Evolutionary conservation across 2,329 filamentous ascomycete species (phyloP), one percentile per base, ranked within the genome.

Genomic region (Botrytis aclada): DNA sequence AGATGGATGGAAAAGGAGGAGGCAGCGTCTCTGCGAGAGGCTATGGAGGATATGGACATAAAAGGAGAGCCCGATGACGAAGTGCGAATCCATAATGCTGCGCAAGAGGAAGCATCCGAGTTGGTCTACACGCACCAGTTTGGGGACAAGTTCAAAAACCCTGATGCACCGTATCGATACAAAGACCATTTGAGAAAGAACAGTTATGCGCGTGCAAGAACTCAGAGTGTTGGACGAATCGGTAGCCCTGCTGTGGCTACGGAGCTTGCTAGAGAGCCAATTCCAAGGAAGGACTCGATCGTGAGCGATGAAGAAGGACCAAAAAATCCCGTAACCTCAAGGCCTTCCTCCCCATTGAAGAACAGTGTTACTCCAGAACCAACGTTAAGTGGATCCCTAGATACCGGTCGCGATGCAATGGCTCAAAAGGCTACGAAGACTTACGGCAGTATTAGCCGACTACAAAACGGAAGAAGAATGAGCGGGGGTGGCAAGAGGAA

Each of bases 1-100:
- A 85, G 92, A 77, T 93, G 92, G 90, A 92, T 93, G 88, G 92
- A 95, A 81, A 93, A 92, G 81, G 91, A 94, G 79, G 92, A 95
- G 81, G 90, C 89, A 6, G 86, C 87, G 51, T 91, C 91, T 32
- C 82, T 95, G 74, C 88, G 91, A 29, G 86, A 89, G 74, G 92
- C 92, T 18, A 89, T 95, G 85, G 88, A 93, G 76, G 90, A 93
- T 77, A 88, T 94, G 86, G 88, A 92, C 73, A 75, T 92, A 61
- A 84, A 84, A 70, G 82, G 84, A 51, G 70, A 77, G 58, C 83
- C 85, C 41, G 86, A 89, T 3, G 89, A 91, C 32, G 89, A 91
- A 73, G 81, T 85, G 73, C 88, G 87, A 62, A 81, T 95, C 66
- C 92, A 93, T 80, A 84, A 88, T 20, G 90, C 91, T 58, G 93